phyloP scores from a whole-genome alignment of 345 rosid genomes.

The Nephelium lappaceum region DNA sequence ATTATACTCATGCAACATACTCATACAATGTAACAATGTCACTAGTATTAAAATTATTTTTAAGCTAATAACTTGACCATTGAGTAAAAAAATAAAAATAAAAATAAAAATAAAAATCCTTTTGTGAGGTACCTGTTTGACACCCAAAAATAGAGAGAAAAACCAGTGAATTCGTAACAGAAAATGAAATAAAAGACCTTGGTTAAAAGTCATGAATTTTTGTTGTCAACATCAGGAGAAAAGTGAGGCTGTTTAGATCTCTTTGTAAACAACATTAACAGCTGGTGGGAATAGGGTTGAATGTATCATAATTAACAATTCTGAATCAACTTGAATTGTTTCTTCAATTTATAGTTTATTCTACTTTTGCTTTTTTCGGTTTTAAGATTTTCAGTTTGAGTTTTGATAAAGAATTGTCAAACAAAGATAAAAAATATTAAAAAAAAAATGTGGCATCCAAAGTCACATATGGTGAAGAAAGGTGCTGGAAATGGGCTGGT shows the following conservation, averaged over 20 bases:
- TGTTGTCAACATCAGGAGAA: neutral
- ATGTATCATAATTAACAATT: neutral
- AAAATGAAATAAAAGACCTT: neutral
- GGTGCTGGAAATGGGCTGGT: conserved; percentile 53
- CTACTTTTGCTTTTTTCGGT: neutral
- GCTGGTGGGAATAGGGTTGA: neutral
- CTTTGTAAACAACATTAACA: neutral
- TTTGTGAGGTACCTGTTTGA: neutral
- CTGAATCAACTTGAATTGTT: neutral
- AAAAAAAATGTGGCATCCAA: conserved; percentile 45
- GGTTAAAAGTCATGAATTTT: neutral
- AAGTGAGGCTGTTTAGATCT: neutral
- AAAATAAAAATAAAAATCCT: too few relatives aligned
- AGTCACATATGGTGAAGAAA: conserved; percentile 37
- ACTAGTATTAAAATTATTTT: too few relatives aligned
- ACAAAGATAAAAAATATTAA: neutral
- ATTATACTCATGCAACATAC: too few relatives aligned
- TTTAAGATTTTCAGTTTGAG: neutral
- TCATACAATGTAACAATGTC: too few relatives aligned
- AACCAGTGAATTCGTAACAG: conserved; percentile 7
- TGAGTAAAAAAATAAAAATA: too few relatives aligned
- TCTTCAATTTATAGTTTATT: too few relatives aligned
- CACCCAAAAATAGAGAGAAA: conserved; percentile 1
- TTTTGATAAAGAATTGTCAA: neutral
- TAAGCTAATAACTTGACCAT: too few relatives aligned